phyloP scores from a whole-genome alignment of 176 grass and related monocot genomes.

The Oryza rufipogon region DNA sequence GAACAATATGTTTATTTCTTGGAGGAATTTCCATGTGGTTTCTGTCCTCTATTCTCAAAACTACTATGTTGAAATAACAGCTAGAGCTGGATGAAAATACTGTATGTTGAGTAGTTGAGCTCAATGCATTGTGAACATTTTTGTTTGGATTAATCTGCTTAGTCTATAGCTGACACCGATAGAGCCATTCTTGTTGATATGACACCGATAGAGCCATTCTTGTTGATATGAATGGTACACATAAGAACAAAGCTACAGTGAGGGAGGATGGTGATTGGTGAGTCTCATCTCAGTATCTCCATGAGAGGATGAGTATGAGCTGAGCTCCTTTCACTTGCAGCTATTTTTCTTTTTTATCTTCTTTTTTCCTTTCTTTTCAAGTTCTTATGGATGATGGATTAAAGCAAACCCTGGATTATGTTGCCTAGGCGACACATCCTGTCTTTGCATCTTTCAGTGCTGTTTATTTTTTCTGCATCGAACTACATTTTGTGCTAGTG shows the following conservation, averaged over 20 bases:
- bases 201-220: background rate
- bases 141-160: conserved; percentile 12
- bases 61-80: background rate
- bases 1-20: background rate
- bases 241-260: background rate
- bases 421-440: background rate
- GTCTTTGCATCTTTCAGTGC: background rate
- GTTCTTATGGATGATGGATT: background rate
- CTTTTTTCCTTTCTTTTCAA: background rate
- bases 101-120: background rate
- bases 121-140: background rate
- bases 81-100: background rate
- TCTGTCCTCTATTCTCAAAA: background rate
- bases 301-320: background rate
- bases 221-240: background rate
- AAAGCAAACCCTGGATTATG: background rate
- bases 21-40: background rate
- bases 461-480: background rate
- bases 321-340: background rate
- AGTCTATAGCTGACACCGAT: background rate
- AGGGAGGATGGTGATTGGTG: background rate
- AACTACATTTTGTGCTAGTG: background rate
- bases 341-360: background rate
- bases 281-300: conserved; percentile 1
- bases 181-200: background rate